Conservation (phyloP, 768 basidiomycete species). For the Suillus americanus region DNA sequence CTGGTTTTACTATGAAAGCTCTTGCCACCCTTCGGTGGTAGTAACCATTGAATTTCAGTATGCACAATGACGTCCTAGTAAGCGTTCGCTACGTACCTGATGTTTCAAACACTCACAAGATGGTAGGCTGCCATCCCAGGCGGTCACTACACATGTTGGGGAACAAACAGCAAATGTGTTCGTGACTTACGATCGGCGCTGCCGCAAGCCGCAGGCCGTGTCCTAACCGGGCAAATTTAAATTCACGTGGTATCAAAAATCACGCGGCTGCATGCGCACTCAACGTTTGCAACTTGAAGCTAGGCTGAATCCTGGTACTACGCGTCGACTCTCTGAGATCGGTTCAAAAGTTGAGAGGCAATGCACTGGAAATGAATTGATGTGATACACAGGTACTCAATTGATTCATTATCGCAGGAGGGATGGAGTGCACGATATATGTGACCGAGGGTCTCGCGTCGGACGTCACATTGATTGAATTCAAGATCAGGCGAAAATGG, state of each 20-base stretch:
- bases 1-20: slow-evolving; percentile 65
- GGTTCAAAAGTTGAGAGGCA: background rate
- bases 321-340: background rate
- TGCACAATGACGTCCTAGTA: slow-evolving; percentile 44
- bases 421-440: slow-evolving; percentile 59
- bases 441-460: slow-evolving; percentile 32
- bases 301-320: slow-evolving; percentile 31
- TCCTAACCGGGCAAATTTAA: background rate
- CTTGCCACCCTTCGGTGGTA: background rate
- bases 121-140: slow-evolving; percentile 21
- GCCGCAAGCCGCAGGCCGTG: too few species aligned
- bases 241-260: background rate
- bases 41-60: background rate
- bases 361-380: too few species aligned
- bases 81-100: slow-evolving; percentile 6
- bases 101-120: background rate
- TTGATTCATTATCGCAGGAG: slow-evolving; percentile 54
- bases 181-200: background rate
- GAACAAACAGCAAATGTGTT: background rate
- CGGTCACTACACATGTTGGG: background rate
- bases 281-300: background rate
- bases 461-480: background rate
- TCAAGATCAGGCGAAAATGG: background rate
- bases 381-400: slow-evolving; percentile 49
- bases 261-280: background rate